phyloP scores from a whole-genome alignment of 2,329 filamentous ascomycete genomes.

The Gaeumannomyces tritici region DNA sequence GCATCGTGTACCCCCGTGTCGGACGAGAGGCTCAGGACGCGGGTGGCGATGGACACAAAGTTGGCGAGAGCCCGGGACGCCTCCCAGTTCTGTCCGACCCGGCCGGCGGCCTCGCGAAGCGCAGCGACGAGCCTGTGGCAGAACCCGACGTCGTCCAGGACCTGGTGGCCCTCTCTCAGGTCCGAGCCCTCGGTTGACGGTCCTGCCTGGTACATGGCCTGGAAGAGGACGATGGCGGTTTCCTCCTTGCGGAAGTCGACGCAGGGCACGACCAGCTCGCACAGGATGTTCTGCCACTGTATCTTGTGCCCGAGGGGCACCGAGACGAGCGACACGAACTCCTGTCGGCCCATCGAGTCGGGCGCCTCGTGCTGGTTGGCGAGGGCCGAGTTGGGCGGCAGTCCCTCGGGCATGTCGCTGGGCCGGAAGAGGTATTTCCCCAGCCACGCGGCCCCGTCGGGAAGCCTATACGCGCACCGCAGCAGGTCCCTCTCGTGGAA shows the following conservation, averaged over 20 bases:
- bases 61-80: slow-evolving; percentile 16
- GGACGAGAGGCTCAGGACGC: slow-evolving; percentile 29
- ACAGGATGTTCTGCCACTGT: slow-evolving; percentile 47
- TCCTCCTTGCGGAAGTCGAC: slow-evolving; percentile 42
- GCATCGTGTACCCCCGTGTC: slow-evolving; percentile 10
- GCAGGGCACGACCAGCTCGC: slow-evolving; percentile 34
- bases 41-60: slow-evolving; percentile 28
- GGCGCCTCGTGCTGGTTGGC: slow-evolving; percentile 39
- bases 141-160: slow-evolving; percentile 24
- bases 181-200: slow-evolving; percentile 10
- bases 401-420: not conserved
- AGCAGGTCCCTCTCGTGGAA: not conserved
- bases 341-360: slow-evolving; percentile 33
- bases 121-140: slow-evolving; percentile 18
- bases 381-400: slow-evolving; percentile 38
- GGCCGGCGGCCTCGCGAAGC: slow-evolving; percentile 19
- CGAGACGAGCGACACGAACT: slow-evolving; percentile 42
- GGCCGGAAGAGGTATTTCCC: not conserved
- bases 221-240: slow-evolving; percentile 34
- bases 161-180: slow-evolving; percentile 23
- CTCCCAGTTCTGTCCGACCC: slow-evolving; percentile 42
- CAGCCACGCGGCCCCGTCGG: not conserved
- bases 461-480: not conserved
- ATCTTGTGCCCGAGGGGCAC: slow-evolving; percentile 34
- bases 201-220: slow-evolving; percentile 39